phyloP scores from a whole-genome alignment of 495 filamentous ascomycete genomes.

The Trichocladium uniseriatum region DNA sequence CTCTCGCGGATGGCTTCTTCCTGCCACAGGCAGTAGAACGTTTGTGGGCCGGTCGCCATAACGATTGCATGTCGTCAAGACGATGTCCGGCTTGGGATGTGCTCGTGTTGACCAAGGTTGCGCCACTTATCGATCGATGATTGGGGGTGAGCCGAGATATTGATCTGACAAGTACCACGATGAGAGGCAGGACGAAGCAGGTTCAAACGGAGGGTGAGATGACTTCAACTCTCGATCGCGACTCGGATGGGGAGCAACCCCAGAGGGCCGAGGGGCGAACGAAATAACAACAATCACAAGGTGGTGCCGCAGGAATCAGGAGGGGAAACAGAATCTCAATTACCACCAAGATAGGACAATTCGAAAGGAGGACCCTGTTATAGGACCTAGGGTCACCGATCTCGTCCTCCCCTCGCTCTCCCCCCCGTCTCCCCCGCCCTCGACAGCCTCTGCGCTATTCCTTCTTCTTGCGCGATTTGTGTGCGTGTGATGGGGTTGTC shows the following conservation, averaged over 20 bases:
- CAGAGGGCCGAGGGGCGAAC: constrained; percentile 8
- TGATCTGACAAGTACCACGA: too few relatives aligned
- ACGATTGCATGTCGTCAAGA: constrained; percentile 36
- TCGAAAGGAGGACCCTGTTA: not conserved
- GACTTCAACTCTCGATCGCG: not conserved
- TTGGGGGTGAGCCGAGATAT: not conserved
- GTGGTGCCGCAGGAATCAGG: constrained; percentile 4
- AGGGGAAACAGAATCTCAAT: constrained; percentile 1
- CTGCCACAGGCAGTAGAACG: constrained; percentile 49
- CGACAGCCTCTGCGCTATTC: not conserved
- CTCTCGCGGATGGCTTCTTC: constrained; percentile 38
- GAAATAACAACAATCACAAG: not conserved
- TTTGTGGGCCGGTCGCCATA: constrained; percentile 38
- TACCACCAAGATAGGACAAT: not conserved
- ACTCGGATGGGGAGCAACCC: not conserved
- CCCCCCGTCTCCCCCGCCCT: not conserved
- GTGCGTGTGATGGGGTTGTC: not conserved
- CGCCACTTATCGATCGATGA: not conserved
- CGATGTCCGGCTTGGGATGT: constrained; percentile 5
- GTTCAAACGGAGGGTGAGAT: not conserved
- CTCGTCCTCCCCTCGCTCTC: not conserved
- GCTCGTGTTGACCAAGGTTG: not conserved
- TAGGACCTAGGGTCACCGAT: not conserved
- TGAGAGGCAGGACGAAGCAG: not conserved
- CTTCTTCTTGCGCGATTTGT: constrained; percentile 11